Percentiles rank a stretch among this genome's conserved stretches.
Evolutionary conservation across 495 filamentous ascomycete species (phyloP).

Genomic region (Neurospora intermedia): DNA sequence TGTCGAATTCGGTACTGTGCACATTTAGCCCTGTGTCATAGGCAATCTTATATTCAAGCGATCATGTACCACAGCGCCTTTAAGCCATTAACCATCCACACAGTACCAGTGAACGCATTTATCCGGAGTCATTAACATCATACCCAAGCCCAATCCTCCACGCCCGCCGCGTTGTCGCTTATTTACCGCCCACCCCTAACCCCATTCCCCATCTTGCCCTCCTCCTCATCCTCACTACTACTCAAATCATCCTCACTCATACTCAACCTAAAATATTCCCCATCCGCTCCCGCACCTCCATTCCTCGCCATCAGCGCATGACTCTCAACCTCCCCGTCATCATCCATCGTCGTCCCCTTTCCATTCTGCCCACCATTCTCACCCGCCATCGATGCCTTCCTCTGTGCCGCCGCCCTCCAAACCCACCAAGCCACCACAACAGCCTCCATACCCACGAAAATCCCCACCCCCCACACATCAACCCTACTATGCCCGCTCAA

Average conservation of each 20-base stretch:
- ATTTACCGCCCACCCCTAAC: background rate
- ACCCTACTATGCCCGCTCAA: conserved; percentile 4
- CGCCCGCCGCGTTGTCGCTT: background rate
- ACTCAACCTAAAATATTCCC: conserved; percentile 17
- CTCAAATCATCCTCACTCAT: conserved; percentile 19
- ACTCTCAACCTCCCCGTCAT: background rate
- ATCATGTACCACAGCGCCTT: background rate
- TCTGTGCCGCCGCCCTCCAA: conserved; percentile 5
- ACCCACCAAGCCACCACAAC: conserved; percentile 5
- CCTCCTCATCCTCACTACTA: conserved; percentile 10
- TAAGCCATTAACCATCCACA: background rate
- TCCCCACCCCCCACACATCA: background rate
- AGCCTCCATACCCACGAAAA: conserved; percentile 5
- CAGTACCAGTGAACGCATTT: background rate
- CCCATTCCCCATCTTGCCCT: background rate
- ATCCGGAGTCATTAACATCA: background rate
- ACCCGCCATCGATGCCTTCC: background rate
- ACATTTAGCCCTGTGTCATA: background rate
- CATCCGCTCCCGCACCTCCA: background rate
- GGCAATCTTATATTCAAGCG: background rate
- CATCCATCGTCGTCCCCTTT: background rate
- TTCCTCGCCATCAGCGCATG: conserved; percentile 5
- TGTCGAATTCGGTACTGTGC: background rate
- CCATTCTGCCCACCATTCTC: background rate
- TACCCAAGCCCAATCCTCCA: background rate